Conservation (phyloP, 108 stramenopile genomes). For the Phaeodactylum tricornutum region DNA sequence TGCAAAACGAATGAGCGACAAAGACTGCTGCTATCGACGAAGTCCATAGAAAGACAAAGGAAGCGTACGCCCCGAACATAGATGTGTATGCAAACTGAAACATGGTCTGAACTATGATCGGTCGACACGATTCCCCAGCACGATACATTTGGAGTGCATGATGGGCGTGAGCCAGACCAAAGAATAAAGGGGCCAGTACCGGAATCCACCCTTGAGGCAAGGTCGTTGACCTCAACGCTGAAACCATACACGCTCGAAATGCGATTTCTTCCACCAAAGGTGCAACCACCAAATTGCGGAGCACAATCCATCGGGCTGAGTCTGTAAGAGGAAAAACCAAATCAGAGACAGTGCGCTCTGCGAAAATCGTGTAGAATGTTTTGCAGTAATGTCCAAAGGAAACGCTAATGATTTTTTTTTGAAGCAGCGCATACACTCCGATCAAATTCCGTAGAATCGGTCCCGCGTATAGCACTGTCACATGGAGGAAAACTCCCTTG, state of each 20-base stretch:
- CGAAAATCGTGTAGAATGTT: background rate
- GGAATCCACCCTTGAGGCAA: conserved; percentile 6
- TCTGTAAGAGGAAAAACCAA: background rate
- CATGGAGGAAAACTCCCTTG: background rate
- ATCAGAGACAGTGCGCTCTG: background rate
- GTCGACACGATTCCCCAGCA: too few species aligned
- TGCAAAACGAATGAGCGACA: conserved; percentile 64
- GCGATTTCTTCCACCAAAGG: conserved; percentile 71
- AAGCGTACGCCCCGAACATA: conserved; percentile 69
- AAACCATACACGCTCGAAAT: conserved; percentile 70
- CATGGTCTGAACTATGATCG: conserved; percentile 18
- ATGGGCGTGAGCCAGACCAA: conserved; percentile 76
- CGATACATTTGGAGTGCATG: conserved; percentile 35
- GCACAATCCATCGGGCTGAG: conserved; percentile 23
- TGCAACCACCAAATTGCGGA: conserved; percentile 54
- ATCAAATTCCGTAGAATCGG: conserved; percentile 11
- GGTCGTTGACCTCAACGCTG: conserved; percentile 20
- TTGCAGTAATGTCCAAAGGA: background rate
- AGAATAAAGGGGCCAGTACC: conserved; percentile 65
- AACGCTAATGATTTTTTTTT: background rate
- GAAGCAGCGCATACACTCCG: conserved; percentile 1
- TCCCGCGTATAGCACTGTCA: background rate
- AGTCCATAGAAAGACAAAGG: conserved; percentile 58
- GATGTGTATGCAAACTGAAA: conserved; percentile 71
- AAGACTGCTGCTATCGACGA: conserved; percentile 41